Conservation (phyloP, 164 flowering plant genomes). For the Akebia trifoliata region DNA sequence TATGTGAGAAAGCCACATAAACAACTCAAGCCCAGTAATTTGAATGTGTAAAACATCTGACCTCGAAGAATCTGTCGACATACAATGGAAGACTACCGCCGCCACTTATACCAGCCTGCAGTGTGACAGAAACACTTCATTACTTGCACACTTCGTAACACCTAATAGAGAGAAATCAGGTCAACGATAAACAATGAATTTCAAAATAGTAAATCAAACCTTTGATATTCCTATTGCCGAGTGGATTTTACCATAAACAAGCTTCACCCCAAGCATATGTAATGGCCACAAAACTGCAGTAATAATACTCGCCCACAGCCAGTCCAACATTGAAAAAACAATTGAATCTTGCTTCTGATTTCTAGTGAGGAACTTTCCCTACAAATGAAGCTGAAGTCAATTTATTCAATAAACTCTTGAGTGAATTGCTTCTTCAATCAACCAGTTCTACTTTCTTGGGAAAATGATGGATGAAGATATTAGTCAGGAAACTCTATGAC, state of each 20-base stretch:
- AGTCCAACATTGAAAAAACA: constrained; percentile 44
- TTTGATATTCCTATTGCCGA: constrained; percentile 81
- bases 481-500: too few species aligned
- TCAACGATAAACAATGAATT: background rate
- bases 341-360: constrained; percentile 32
- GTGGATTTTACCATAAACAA: constrained; percentile 75
- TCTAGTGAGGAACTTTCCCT: constrained; percentile 72
- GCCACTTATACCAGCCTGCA: constrained; percentile 92
- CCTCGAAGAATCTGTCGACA: constrained; percentile 89
- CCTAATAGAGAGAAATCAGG: background rate
- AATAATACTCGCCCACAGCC: constrained; percentile 54
- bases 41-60: constrained; percentile 24
- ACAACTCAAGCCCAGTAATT: background rate
- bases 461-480: background rate
- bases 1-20: background rate
- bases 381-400: constrained; percentile 11
- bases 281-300: constrained; percentile 65
- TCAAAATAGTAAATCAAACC: constrained; percentile 31
- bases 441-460: background rate
- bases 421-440: background rate
- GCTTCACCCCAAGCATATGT: constrained; percentile 65
- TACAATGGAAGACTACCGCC: constrained; percentile 88
- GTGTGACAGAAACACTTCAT: background rate
- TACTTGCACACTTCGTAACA: constrained; percentile 2
- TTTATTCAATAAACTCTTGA: background rate